These are phyloP conservation scores for Rhododendron mucronatum DNA, from an alignment of 148 eudicot species.

Conservation along the genomic window DNA sequence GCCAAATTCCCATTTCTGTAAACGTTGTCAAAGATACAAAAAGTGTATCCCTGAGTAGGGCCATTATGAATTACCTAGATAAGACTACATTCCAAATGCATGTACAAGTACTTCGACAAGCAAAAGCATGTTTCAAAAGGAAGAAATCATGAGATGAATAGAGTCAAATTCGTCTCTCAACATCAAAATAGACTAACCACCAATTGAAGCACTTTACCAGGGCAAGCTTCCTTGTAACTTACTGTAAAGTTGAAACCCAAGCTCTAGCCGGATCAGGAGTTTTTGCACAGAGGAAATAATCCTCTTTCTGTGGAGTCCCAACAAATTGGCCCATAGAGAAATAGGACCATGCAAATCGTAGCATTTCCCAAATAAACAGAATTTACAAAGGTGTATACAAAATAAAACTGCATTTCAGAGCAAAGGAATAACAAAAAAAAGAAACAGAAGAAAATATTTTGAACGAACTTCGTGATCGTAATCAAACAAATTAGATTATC, in stretches of 20 bases:
- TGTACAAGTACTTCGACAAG: background rate
- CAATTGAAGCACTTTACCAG: conserved; percentile 4
- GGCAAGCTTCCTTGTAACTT: conserved; percentile 27
- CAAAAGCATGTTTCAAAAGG: background rate
- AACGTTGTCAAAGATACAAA: too few relatives aligned
- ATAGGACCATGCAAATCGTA: conserved; percentile 19
- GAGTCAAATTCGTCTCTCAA: background rate
- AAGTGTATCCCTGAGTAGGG: too few relatives aligned
- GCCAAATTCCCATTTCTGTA: too few relatives aligned
- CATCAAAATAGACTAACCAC: background rate
- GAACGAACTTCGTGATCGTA: background rate
- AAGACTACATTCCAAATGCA: background rate
- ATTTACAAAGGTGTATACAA: too few relatives aligned
- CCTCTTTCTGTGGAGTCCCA: conserved; percentile 95
- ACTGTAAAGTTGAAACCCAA: conserved; percentile 89
- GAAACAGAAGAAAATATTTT: background rate
- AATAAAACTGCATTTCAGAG: too few relatives aligned
- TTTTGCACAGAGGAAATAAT: conserved; percentile 96
- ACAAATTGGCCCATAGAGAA: conserved; percentile 39
- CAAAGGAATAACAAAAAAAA: background rate
- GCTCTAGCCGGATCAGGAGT: conserved; percentile 97
- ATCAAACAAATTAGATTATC: background rate
- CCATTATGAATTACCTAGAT: background rate
- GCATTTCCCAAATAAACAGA: background rate
- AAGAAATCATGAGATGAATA: background rate